Conservation (phyloP, 305 asterid genomes). For the Solanum hybrid region DNA sequence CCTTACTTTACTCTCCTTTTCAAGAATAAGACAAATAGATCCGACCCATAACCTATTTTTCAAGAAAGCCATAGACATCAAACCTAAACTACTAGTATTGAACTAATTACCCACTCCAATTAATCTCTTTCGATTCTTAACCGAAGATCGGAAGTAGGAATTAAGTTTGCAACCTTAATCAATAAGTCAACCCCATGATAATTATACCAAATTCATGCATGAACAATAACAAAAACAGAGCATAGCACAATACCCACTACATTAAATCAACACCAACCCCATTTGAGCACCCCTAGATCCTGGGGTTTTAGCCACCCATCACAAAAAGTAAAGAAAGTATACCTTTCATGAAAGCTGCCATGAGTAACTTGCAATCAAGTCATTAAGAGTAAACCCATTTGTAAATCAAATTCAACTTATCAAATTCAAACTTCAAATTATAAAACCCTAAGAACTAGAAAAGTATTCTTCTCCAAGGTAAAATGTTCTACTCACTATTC, state of each 20-base stretch:
- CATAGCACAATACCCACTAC: background rate
- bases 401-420: background rate
- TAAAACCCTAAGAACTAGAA: too few species aligned
- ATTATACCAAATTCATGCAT: background rate
- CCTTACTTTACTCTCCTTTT: background rate
- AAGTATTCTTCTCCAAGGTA: background rate
- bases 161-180: background rate
- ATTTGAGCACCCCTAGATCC: background rate
- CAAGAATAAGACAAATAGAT: background rate
- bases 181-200: background rate
- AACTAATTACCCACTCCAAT: background rate
- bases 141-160: background rate
- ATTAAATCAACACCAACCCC: background rate
- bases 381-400: too few species aligned
- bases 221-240: background rate
- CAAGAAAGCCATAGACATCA: background rate
- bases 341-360: background rate
- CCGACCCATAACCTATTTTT: background rate
- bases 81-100: background rate
- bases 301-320: background rate
- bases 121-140: background rate
- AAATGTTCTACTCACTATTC: background rate
- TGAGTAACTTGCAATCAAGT: background rate
- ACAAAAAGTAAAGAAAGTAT: too few species aligned
- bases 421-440: background rate